A percentile compares a stretch with the other conserved stretches of the same genome.
Conservation (phyloP, 345 rosid genomes). For the Isatis tinctoria region DNA sequence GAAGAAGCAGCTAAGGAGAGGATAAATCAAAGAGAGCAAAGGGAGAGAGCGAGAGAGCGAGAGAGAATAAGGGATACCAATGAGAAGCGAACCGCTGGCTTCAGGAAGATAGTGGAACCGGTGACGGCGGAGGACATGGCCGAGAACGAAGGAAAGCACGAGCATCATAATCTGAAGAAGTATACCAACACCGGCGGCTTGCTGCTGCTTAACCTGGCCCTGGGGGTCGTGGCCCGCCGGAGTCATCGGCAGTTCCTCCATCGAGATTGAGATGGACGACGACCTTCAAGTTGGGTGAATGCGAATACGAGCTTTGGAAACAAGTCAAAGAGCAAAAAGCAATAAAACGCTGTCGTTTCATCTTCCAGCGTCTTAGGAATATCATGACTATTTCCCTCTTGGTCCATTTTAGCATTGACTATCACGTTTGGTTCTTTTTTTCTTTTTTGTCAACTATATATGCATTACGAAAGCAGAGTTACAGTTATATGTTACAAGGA, state of each 20-base stretch:
- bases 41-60: too few relatives aligned
- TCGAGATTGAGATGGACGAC: slow-evolving; percentile 12
- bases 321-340: neutral
- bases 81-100: slow-evolving; percentile 97
- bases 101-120: slow-evolving; percentile 90
- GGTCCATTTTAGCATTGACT: too few relatives aligned
- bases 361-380: neutral
- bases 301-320: neutral
- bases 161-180: slow-evolving; percentile 99
- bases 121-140: slow-evolving; percentile 96
- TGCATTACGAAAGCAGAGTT: too few relatives aligned
- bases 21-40: neutral
- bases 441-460: too few relatives aligned
- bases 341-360: neutral
- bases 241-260: slow-evolving; percentile 36
- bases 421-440: too few relatives aligned
- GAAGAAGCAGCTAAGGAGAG: neutral
- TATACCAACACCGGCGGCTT: slow-evolving; percentile 96
- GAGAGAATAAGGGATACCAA: slow-evolving; percentile 39
- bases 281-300: neutral
- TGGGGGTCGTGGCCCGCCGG: slow-evolving; percentile 39
- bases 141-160: slow-evolving; percentile 93
- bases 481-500: too few relatives aligned
- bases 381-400: too few relatives aligned
- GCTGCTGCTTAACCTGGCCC: slow-evolving; percentile 73